phyloP scores from a whole-genome alignment of 345 rosid genomes.

The Corymbia maculata region DNA sequence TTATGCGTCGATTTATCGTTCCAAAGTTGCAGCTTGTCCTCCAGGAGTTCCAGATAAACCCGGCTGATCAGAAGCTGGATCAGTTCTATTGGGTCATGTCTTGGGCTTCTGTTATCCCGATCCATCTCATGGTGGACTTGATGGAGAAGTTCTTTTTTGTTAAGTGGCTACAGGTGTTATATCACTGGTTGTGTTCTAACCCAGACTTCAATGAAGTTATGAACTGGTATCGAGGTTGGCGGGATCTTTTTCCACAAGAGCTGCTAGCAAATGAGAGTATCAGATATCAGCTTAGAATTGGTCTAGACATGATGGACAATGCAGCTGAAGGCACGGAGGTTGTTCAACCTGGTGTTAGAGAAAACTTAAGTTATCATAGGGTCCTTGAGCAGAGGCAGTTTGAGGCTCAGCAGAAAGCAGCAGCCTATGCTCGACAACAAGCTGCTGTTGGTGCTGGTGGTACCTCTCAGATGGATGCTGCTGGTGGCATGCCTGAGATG shows the following conservation, averaged over 20 bases:
- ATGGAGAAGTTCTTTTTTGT: constrained; percentile 82
- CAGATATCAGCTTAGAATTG: constrained; percentile 53
- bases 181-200: constrained; percentile 66
- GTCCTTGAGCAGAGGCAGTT: constrained; percentile 59
- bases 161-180: constrained; percentile 82
- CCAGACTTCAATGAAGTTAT: constrained; percentile 74
- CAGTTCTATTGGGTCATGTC: constrained; percentile 68
- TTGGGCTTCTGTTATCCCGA: constrained; percentile 84
- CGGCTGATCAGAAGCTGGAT: constrained; percentile 69
- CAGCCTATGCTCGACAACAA: constrained; percentile 35
- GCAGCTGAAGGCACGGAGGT: constrained; percentile 67
- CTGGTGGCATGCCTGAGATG: constrained; percentile 25
- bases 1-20: constrained; percentile 80
- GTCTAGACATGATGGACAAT: constrained; percentile 75
- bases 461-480: constrained; percentile 21
- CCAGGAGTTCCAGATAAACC: constrained; percentile 75
- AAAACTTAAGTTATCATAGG: constrained; percentile 48
- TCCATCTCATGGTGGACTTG: constrained; percentile 82
- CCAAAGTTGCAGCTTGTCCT: constrained; percentile 85
- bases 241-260: constrained; percentile 67
- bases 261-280: constrained; percentile 75
- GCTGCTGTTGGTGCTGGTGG: constrained; percentile 20
- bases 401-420: constrained; percentile 57
- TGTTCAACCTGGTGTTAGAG: constrained; percentile 64
- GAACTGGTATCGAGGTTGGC: constrained; percentile 80